Evolutionary conservation across 1,139 yeast species (phyloP), one percentile per base, ranked within the genome.

Genomic region (Geotrichum reessii): DNA sequence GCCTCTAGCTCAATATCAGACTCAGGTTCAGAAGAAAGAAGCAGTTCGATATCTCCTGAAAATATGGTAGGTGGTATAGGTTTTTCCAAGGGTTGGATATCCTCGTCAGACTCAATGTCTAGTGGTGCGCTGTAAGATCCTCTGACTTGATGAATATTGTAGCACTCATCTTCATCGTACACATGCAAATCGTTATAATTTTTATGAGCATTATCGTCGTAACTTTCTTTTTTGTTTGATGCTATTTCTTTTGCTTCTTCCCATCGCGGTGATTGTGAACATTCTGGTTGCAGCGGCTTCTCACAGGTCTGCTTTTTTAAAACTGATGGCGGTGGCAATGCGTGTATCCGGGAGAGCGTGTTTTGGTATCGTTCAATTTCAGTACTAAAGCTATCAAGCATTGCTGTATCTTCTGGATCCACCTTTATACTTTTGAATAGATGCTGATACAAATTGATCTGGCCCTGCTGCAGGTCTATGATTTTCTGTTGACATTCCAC

Each of bases 381-480:
- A 19, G 40, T 28, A 3, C 46, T 31, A 21, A 51, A 50, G 22
- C 53, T 56, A 50, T 46, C 46, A 11, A 56, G 31, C 24, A 24
- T 52, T 12, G 47, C 52, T 2, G 27, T 14, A n/a, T 53, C 44
- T 12, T 37, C 40, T 9, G 51, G 44, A 5, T 22, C 24, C 40
- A 50, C 17, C 21, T 52, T 44, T 1, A 33, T n/a, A 8, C 14
- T 42, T 12, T 47, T 27, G 14, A 52, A 17, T 17, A 57, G 21
- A 3, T 21, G 28, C 9, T 51, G 31, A n/a, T 48, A 27, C 12
- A 57, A 17, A 2, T 42, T 46, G 12, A 57, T 40, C 27, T 57
- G 56, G 19, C 46, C 31, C 33, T 53, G 50, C 24, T 52, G 56
- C 11, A 57, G 53, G 11, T 52, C 54, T n/a, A 57, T 57, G 17